Evolutionary conservation across 2,329 filamentous ascomycete species (phyloP), one percentile per base, ranked within the genome.

Genomic region (Hymenoscyphus fraxineus): DNA sequence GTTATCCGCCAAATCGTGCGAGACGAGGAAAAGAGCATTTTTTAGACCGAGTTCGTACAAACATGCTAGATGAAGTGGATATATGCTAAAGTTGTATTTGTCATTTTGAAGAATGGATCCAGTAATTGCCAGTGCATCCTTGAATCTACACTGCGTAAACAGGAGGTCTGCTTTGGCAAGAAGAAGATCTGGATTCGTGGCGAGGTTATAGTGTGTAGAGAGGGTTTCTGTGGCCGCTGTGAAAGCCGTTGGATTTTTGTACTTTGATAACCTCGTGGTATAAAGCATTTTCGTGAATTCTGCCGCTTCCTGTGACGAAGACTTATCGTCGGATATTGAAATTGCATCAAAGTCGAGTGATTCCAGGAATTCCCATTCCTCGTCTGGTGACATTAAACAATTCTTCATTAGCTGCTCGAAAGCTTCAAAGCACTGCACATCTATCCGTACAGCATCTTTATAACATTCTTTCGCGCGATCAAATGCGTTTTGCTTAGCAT

Each of bases 321-420:
- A 87, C 0, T 85, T 79, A 68, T 92, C 88, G 38, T 86, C 84
- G 1, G 81, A 79, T 1, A 89, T 84, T 6, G 82, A 82, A 67
- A 98, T 89, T 22, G 89, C 87, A 76, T 96, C 93, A 75, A 99
- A 99, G 78, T 97, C 85, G n/a, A 92, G 79, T 16, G 86, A 88
- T 64, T 90, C 86, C 39, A 92, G 77, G 70, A 92, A 92, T 39
- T 83, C 80, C 80, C 90, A 86, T 73, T 91, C 89, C 74, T 92
- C 89, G 2, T 85, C 82, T 0, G 89, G 89, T 58, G 86, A 87
- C 86, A 99, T 90, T 67, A 99, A 83, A 22, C 91, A 91, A 79
- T 99, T 99, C 79, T 93, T 92, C 88, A 98, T 97, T 63, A 99
- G 85, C 80, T 98, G 93, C 72, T 97, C 93, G 74, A 99, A 98